Evolutionary conservation across 208 protist species (phyloP).

Genomic region (Acanthamoeba castellanii): DNA sequence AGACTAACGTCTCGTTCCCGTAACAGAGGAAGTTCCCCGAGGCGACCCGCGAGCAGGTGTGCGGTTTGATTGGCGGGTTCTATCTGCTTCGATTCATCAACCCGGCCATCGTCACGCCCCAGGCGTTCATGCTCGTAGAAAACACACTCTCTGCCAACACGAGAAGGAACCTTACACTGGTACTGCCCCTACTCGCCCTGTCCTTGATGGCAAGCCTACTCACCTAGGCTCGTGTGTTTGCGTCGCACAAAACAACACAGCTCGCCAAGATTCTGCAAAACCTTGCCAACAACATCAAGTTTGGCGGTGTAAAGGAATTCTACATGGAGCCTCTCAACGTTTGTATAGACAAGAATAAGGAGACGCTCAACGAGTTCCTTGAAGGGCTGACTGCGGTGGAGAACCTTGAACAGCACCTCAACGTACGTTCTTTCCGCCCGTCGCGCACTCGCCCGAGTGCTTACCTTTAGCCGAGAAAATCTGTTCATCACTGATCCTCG

Average conservation of each 20-base stretch:
- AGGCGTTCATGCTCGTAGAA: constrained; percentile 85
- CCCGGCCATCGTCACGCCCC: constrained; percentile 81
- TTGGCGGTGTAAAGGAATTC: constrained; percentile 85
- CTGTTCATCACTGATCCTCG: background rate
- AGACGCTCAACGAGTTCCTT: constrained; percentile 81
- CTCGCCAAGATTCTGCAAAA: constrained; percentile 88
- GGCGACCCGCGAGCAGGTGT: background rate
- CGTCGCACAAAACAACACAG: background rate
- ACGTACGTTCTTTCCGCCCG: background rate
- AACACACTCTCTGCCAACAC: constrained; percentile 81
- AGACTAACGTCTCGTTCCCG: background rate
- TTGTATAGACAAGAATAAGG: constrained; percentile 79
- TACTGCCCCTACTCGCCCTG: background rate
- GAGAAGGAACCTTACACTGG: constrained; percentile 84
- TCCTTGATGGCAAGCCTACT: background rate
- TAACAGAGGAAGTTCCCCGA: constrained; percentile 76
- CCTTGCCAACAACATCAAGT: constrained; percentile 84
- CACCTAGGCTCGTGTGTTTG: background rate
- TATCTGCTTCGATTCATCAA: constrained; percentile 81
- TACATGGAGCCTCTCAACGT: constrained; percentile 84
- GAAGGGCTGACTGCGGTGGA: constrained; percentile 82
- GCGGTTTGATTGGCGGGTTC: constrained; percentile 77
- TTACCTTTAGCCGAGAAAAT: no score
- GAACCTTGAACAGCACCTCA: constrained; percentile 83
- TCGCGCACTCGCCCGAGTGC: background rate